Conservation (phyloP, 75 land plant genomes). For the Sequoia sempervirens region DNA sequence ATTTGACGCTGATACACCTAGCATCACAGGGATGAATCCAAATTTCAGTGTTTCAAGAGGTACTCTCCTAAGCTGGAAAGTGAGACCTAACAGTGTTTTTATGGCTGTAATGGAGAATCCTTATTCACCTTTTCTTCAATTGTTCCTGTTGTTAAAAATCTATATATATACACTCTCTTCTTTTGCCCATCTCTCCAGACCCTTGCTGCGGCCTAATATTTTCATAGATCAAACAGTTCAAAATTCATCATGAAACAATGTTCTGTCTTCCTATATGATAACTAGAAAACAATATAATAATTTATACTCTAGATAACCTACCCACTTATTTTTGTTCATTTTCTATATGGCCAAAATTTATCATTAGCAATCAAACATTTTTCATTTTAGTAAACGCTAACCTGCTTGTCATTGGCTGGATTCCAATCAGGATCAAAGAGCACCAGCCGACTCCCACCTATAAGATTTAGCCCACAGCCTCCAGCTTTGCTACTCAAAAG, state of each 20-base stretch:
- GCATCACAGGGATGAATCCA: background rate
- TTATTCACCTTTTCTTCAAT: conserved; percentile 92
- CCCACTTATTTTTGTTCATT: background rate
- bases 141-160: conserved; percentile 90
- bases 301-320: background rate
- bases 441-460: conserved; percentile 93
- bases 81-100: background rate
- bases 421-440: conserved; percentile 99
- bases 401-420: conserved; percentile 99
- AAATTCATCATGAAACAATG: background rate
- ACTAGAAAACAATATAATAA: background rate
- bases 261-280: background rate
- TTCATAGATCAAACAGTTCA: background rate
- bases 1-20: conserved; percentile 98
- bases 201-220: conserved; percentile 90
- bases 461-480: conserved; percentile 97
- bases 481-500: conserved; percentile 99
- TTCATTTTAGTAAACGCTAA: conserved; percentile 12
- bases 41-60: background rate
- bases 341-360: background rate
- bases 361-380: background rate
- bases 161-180: conserved; percentile 92
- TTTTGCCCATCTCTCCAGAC: conserved; percentile 99
- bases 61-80: background rate
- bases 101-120: background rate